Evolutionary conservation across 179 eudicot genomes (phyloP).

Genomic region (Amaranthus tricolor): DNA sequence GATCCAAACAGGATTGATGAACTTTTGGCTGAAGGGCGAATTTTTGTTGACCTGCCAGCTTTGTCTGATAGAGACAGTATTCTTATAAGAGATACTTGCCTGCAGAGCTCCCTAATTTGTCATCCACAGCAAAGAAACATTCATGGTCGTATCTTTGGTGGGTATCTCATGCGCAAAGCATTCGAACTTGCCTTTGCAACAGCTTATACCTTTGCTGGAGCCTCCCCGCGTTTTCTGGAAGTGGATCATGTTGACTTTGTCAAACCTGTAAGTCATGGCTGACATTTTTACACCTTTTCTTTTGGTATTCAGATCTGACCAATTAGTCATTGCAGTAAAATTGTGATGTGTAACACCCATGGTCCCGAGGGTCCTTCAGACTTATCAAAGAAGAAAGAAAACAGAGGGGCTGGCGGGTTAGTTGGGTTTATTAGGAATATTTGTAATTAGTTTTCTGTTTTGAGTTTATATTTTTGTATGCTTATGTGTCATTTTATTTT

Average conservation of each 20-base stretch:
- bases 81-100: slow-evolving; percentile 74
- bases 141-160: slow-evolving; percentile 97
- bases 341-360: background rate
- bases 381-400: too few relatives aligned
- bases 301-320: background rate
- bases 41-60: slow-evolving; percentile 93
- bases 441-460: too few relatives aligned
- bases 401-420: too few relatives aligned
- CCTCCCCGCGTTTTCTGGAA: slow-evolving; percentile 78
- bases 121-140: slow-evolving; percentile 96
- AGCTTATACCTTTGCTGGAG: slow-evolving; percentile 86
- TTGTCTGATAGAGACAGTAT: slow-evolving; percentile 94
- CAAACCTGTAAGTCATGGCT: slow-evolving; percentile 69
- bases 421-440: too few relatives aligned
- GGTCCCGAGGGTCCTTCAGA: too few relatives aligned
- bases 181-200: slow-evolving; percentile 92
- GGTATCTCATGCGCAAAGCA: slow-evolving; percentile 90
- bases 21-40: slow-evolving; percentile 73
- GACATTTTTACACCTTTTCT: background rate
- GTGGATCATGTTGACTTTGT: slow-evolving; percentile 98
- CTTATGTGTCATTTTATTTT: too few relatives aligned
- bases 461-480: too few relatives aligned
- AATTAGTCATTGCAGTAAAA: background rate
- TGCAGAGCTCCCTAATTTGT: slow-evolving; percentile 82
- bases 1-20: slow-evolving; percentile 42